These are phyloP conservation scores for Vigna trinervia DNA, from an alignment of 306 rosid species.

Conservation along the genomic window DNA sequence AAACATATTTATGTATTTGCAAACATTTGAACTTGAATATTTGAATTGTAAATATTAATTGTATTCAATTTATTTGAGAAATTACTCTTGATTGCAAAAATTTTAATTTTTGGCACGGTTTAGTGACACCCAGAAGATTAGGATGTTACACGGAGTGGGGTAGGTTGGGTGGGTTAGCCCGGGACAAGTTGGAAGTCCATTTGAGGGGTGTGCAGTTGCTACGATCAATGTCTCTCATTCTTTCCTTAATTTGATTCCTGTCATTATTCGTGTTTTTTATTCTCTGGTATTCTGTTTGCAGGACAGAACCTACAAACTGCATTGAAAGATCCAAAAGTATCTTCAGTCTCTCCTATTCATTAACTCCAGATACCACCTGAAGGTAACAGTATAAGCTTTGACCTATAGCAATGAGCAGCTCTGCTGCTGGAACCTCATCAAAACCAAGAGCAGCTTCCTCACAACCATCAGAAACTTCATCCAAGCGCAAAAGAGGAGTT, in stretches of 20 bases:
- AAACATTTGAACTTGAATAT: too few relatives aligned
- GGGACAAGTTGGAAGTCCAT: background rate
- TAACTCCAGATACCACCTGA: conserved; percentile 1
- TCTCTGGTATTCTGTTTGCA: conserved; percentile 22
- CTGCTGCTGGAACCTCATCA: conserved; percentile 65
- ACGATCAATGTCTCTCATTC: background rate
- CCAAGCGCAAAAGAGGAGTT: conserved; percentile 86
- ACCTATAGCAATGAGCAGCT: conserved; percentile 59
- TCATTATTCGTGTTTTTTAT: background rate
- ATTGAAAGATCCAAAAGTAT: background rate
- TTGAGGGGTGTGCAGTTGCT: background rate
- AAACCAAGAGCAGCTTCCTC: conserved; percentile 74
- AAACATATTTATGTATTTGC: too few relatives aligned
- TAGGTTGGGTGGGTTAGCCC: background rate
- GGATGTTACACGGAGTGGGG: background rate
- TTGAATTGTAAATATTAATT: too few relatives aligned
- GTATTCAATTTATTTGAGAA: too few relatives aligned
- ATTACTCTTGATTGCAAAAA: too few relatives aligned
- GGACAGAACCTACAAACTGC: conserved; percentile 6
- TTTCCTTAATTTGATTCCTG: background rate
- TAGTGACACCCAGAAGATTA: too few relatives aligned
- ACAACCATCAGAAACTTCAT: conserved; percentile 81
- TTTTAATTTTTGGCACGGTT: too few relatives aligned
- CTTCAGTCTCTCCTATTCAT: background rate
- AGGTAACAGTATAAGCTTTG: conserved; percentile 24